A percentile compares a stretch with the other conserved stretches of the same genome.
Evolutionary conservation across 2,329 filamentous ascomycete species (phyloP).

Genomic region (Curvularia sp.): DNA sequence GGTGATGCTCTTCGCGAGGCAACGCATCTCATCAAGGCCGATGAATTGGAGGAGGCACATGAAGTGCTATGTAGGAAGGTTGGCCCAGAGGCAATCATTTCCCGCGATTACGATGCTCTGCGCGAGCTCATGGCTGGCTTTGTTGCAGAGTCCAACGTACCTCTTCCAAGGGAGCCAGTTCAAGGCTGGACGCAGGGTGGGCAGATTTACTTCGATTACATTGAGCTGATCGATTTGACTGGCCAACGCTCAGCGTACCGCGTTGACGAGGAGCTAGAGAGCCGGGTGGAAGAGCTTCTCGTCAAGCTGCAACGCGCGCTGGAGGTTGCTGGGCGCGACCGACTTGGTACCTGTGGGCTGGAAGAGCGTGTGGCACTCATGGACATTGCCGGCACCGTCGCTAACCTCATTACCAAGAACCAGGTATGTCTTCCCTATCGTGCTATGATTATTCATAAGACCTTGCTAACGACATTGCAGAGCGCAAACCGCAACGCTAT

Average conservation of each 20-base stretch:
- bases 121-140: constrained; percentile 76
- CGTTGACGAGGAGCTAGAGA: constrained; percentile 42
- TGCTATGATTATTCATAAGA: background rate
- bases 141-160: constrained; percentile 41
- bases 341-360: constrained; percentile 54
- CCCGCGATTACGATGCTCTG: constrained; percentile 76
- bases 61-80: constrained; percentile 80
- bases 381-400: constrained; percentile 80
- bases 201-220: constrained; percentile 74
- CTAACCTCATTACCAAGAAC: constrained; percentile 64
- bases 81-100: constrained; percentile 81
- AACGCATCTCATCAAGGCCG: constrained; percentile 77
- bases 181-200: constrained; percentile 80
- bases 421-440: constrained; percentile 34
- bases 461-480: constrained; percentile 41
- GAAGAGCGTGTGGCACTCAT: constrained; percentile 73
- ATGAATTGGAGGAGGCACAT: constrained; percentile 81
- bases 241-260: constrained; percentile 38
- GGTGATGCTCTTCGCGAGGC: constrained; percentile 66
- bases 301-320: constrained; percentile 47
- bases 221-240: constrained; percentile 56
- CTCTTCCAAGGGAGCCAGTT: constrained; percentile 55
- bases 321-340: constrained; percentile 50
- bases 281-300: constrained; percentile 41
- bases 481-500: constrained; percentile 55